Base-by-base conservation (phyloP, 2,329 filamentous ascomycete genomes). In the Dryadomyces quercivorus region DNA sequence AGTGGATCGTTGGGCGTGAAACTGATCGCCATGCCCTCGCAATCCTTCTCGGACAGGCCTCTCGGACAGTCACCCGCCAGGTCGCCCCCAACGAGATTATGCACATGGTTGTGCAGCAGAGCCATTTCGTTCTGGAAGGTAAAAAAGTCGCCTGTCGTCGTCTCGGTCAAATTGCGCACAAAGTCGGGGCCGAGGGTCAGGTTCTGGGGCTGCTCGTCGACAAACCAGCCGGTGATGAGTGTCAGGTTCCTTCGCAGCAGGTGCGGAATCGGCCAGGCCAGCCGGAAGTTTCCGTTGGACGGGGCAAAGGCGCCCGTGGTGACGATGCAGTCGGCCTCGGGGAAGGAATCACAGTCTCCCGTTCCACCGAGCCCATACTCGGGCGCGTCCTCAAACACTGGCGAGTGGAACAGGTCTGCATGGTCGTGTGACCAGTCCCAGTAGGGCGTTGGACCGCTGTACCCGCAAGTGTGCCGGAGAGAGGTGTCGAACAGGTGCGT, bases 381-480 rank as follows among this genome's bases (percentile, higher is more conserved):
- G 3, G 50, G 38, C 18, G 50, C 5, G 50, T 51, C 50, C 50
- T 51, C 50, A 26, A 51, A 51, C 36, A 51, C 50, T 3, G 50
- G 50, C 38, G 50, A n/a, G 12, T 20, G 10, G 50, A 51, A 26
- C 50, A 51, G 40, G 38, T 51, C 40, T 3, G 18, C 50, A 26
- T 51, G 50, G 18, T 51, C 50, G 6, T 7, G 50, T 34, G 50
- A 42, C 50, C 50, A 51, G 36, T 51, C 50, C 50, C 50, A 51
- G 38, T 51, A 51, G 3, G 50, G 50, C 15, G 50, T 51, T 26
- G 50, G 50, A 2, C 50, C 50, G 5, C 10, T 22, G 50, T 51
- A 51, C 2, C 50, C 50, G 36, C 50, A 51, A 9, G 40, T 51
- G 7, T 44, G 15, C 5, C 50, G 50, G 12, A 51, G 18, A 22